Evolutionary conservation across 345 rosid species (phyloP).

Genomic region (Heritiera fomes): DNA sequence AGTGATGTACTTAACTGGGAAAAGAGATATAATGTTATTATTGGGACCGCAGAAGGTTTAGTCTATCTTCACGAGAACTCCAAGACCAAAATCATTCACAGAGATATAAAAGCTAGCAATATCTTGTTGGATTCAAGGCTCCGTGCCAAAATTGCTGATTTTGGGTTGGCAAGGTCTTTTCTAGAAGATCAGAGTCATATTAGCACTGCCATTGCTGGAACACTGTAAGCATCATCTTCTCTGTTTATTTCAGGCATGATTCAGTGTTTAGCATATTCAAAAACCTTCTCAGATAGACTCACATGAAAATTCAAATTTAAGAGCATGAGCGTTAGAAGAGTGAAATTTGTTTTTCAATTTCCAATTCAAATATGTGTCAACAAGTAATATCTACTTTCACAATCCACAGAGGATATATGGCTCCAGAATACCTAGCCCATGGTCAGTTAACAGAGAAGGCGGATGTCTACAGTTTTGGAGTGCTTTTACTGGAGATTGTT

Average conservation of each 20-base stretch:
- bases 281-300: neutral
- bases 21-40: conserved; percentile 55
- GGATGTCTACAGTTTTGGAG: conserved; percentile 89
- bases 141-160: conserved; percentile 93
- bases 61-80: conserved; percentile 82
- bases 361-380: neutral
- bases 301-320: neutral
- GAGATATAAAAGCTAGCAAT: conserved; percentile 92
- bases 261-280: neutral
- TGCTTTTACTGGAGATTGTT: conserved; percentile 61
- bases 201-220: conserved; percentile 97
- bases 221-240: conserved; percentile 54
- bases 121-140: conserved; percentile 73
- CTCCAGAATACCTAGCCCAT: conserved; percentile 89
- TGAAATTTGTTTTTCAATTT: neutral
- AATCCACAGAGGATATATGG: conserved; percentile 82
- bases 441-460: conserved; percentile 94
- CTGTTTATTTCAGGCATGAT: neutral
- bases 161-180: conserved; percentile 93
- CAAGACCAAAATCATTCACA: conserved; percentile 67
- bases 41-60: conserved; percentile 88
- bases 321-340: neutral
- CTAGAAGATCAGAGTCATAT: conserved; percentile 91
- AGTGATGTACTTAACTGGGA: conserved; percentile 72
- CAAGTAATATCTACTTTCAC: neutral